Conservation (phyloP, 805 yeast species). For the Debaryomyces maramus region DNA sequence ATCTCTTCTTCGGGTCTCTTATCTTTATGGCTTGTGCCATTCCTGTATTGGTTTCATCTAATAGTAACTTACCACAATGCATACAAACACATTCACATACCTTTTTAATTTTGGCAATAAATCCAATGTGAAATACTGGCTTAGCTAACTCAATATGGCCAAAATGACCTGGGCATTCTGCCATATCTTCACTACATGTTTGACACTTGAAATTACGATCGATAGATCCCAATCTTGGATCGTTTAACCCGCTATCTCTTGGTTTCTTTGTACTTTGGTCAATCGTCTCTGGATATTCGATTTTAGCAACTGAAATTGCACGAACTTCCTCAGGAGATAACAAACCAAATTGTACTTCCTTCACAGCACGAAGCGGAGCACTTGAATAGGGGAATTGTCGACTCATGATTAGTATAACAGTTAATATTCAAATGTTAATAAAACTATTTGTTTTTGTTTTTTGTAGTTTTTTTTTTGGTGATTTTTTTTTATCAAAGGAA, state of each 20-base stretch:
- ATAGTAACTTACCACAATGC: constrained; percentile 94
- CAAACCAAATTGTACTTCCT: constrained; percentile 98
- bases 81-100: constrained; percentile 96
- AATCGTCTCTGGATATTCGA: constrained; percentile 99
- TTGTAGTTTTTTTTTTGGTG: constrained; percentile 13
- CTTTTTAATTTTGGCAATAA: constrained; percentile 89
- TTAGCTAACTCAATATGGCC: constrained; percentile 98
- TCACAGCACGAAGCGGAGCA: constrained; percentile 96
- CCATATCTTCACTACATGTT: constrained; percentile 99
- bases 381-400: constrained; percentile 85
- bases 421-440: not conserved
- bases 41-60: constrained; percentile 78
- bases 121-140: constrained; percentile 98
- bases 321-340: constrained; percentile 94
- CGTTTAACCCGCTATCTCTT: constrained; percentile 94
- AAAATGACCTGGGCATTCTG: constrained; percentile 99
- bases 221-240: constrained; percentile 94
- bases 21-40: constrained; percentile 88
- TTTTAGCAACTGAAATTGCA: constrained; percentile 96
- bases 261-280: constrained; percentile 95
- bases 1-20: constrained; percentile 92
- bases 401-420: constrained; percentile 31
- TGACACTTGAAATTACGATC: constrained; percentile 98
- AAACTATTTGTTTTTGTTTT: constrained; percentile 8
- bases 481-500: constrained; percentile 7